Conservation (phyloP, 148 eudicot genomes). For the Cornus florida region DNA sequence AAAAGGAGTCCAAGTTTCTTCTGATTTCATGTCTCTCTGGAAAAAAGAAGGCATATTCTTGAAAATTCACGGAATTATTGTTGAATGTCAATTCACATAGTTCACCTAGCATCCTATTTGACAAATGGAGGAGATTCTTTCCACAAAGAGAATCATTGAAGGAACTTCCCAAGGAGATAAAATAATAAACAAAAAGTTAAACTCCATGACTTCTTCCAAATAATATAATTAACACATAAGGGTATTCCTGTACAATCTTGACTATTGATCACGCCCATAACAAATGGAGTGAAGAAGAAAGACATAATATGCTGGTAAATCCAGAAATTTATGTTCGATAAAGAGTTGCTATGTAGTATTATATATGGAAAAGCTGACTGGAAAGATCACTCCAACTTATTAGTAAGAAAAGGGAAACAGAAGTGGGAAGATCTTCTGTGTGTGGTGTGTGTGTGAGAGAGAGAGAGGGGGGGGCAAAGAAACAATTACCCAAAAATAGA, state of each 20-base stretch:
- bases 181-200: neutral
- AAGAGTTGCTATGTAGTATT: neutral
- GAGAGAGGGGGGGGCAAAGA: too few species aligned
- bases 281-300: neutral
- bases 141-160: neutral
- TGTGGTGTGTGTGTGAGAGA: too few species aligned
- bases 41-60: constrained; percentile 2
- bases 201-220: neutral
- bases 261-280: neutral
- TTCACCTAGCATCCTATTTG: neutral
- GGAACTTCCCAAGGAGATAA: neutral
- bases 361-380: neutral
- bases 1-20: too few species aligned
- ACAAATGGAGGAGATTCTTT: neutral
- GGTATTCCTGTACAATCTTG: neutral
- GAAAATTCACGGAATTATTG: neutral
- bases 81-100: neutral
- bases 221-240: neutral
- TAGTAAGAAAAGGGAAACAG: neutral
- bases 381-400: neutral
- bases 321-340: neutral
- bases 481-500: too few species aligned
- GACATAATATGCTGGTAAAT: neutral
- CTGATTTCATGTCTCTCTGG: too few species aligned
- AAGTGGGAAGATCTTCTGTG: too few species aligned